Base-by-base conservation (phyloP, 1,139 yeast genomes). In the Meyerozyma carpophila region DNA sequence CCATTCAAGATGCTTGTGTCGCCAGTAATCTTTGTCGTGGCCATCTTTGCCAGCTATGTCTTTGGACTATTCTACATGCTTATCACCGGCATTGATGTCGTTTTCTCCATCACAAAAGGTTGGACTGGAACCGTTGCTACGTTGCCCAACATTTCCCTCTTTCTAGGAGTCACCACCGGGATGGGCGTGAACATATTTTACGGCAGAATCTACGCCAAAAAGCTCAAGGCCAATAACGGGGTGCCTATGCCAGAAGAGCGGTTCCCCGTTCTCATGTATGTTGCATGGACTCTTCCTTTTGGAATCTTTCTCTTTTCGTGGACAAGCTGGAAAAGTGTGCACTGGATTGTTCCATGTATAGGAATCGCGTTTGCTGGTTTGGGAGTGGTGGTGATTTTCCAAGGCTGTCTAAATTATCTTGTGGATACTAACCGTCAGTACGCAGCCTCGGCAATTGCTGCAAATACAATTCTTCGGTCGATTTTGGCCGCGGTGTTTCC, bases 321-420 rank as follows among this genome's bases (percentile, higher is more conserved):
- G 54, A 44, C 52, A 3, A 42, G 48, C 11, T 42, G 49, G 7
- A 41, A 46, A 5, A 45, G 48, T 11, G 41, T 48, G 9, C 54
- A 50, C 40, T 51, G 54, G 54, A 45, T 50, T 24, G 53, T 32
- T 3, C 52, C 53, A 2, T 34, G 49, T 42, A 36, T 51, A 28
- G 54, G 54, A 5, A 49, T 48, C 1, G 48, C 43, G 5, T 27
- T 44, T 1, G 48, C 47, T 28, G 49, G 40, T 13, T 10, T 37
- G 13, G 40, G 40, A 5, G 11, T 18, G 5, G 4, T 28, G 2
- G 14, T 28, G n/a, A 28, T 28, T 13, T 28, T 28, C 32, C 32
- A 28, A 28, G 32, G 32, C n/a, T 28, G 32, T 28, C 5, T 28
- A 11, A 28, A 28, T 28, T 28, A 28, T 13, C 32, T 28, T 6